Conservation (phyloP, 345 rosid genomes). For the Aegle marmelos region DNA sequence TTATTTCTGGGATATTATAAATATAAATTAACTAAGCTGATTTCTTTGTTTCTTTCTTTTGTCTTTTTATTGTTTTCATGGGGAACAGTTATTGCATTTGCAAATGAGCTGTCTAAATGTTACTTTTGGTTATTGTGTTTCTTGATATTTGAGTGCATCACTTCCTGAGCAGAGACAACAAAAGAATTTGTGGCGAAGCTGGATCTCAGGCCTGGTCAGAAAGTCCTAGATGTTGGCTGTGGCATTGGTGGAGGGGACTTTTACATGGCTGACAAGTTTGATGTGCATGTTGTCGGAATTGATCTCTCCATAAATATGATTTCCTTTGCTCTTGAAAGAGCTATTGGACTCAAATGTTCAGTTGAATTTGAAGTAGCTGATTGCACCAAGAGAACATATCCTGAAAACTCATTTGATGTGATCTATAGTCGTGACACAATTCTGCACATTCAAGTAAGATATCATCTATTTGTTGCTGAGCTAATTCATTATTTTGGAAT, state of each 20-base stretch:
- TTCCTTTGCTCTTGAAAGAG: constrained; percentile 90
- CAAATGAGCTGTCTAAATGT: background rate
- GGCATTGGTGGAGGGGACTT: constrained; percentile 99
- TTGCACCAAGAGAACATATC: constrained; percentile 84
- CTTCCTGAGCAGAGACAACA: constrained; percentile 70
- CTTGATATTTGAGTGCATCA: constrained; percentile 3
- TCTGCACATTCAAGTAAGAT: constrained; percentile 79
- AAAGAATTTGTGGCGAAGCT: constrained; percentile 87
- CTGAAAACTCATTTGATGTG: constrained; percentile 79
- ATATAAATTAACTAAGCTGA: background rate
- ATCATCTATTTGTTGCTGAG: background rate
- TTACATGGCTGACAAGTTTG: constrained; percentile 93
- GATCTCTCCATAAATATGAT: constrained; percentile 95
- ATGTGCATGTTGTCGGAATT: constrained; percentile 86
- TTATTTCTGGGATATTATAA: background rate
- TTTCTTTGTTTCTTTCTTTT: background rate
- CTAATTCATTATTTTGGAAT: background rate
- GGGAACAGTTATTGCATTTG: background rate
- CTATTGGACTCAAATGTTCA: constrained; percentile 80
- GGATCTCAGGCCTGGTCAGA: constrained; percentile 88
- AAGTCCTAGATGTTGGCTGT: constrained; percentile 96
- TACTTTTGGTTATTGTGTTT: background rate
- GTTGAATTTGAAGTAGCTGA: constrained; percentile 98
- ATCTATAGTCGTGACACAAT: constrained; percentile 98
- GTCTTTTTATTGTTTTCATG: background rate